Percentiles rank a stretch among this genome's conserved stretches.
phyloP scores from a whole-genome alignment of 2,329 filamentous ascomycete species.

The Ceratocystis albifundus region DNA sequence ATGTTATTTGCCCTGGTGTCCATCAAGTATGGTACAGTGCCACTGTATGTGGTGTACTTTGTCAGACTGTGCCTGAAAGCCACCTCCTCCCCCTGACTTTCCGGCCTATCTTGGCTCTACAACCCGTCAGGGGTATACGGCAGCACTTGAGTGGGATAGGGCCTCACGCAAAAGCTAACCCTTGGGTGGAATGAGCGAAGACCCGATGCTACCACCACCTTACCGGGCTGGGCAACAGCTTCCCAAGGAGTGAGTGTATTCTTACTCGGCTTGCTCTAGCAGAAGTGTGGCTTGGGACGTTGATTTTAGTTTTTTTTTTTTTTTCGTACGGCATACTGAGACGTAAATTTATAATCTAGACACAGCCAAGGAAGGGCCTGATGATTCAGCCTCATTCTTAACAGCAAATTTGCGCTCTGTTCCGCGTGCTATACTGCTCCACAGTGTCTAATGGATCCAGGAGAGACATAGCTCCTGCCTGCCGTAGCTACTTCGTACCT shows the following conservation, averaged over 20 bases:
- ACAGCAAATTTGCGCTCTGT: not conserved
- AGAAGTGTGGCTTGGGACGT: too few relatives aligned
- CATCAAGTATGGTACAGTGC: too few relatives aligned
- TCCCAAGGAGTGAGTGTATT: too few relatives aligned
- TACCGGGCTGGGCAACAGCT: too few relatives aligned
- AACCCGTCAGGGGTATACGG: not conserved
- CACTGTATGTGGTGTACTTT: not conserved
- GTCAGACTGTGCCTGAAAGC: constrained; percentile 8
- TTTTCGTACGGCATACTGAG: too few relatives aligned
- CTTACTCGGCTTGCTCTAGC: too few relatives aligned
- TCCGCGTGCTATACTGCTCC: too few relatives aligned
- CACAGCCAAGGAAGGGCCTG: not conserved
- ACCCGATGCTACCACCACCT: not conserved
- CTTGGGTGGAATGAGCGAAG: not conserved
- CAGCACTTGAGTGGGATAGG: not conserved
- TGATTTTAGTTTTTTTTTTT: too few relatives aligned
- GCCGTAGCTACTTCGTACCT: too few relatives aligned
- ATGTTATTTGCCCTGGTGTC: too few relatives aligned
- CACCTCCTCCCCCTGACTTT: not conserved
- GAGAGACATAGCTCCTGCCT: too few relatives aligned
- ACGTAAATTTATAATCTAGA: not conserved
- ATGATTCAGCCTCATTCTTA: not conserved
- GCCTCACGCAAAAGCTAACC: not conserved
- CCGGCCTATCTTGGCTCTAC: not conserved
- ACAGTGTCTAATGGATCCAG: too few relatives aligned